Conservation (phyloP, 2,329 filamentous ascomycete species). For the Dothistroma septosporum region DNA sequence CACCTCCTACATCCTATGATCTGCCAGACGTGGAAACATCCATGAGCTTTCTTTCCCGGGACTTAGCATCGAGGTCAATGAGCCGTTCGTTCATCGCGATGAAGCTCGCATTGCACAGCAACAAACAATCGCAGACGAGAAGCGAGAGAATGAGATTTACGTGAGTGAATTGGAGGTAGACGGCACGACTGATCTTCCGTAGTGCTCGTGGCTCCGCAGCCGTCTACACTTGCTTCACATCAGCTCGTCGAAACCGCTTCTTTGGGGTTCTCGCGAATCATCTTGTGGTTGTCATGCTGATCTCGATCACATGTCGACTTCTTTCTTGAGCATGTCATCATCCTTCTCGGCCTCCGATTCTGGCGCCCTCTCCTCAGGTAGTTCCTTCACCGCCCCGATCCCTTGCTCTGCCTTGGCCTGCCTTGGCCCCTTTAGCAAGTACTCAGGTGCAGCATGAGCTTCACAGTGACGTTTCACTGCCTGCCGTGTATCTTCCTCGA, state of each 20-base stretch:
- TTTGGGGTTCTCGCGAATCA: neutral
- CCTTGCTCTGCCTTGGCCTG: neutral
- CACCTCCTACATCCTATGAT: neutral
- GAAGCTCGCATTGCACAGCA: too few relatives aligned
- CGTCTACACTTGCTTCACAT: neutral
- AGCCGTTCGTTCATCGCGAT: too few relatives aligned
- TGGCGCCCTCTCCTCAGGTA: neutral
- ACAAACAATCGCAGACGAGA: too few relatives aligned
- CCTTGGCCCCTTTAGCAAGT: neutral
- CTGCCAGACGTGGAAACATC: neutral
- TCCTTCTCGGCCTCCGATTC: neutral
- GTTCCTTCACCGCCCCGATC: neutral
- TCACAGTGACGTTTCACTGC: neutral
- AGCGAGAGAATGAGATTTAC: neutral
- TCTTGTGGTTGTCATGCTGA: neutral
- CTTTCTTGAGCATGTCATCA: neutral
- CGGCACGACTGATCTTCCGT: neutral
- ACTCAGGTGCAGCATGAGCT: neutral
- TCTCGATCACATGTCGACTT: neutral
- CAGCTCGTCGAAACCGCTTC: neutral
- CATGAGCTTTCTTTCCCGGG: neutral
- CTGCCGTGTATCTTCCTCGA: neutral
- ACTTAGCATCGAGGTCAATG: too few relatives aligned
- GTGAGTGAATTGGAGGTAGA: neutral
- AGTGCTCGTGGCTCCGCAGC: neutral